phyloP scores from a whole-genome alignment of 2,329 filamentous ascomycete species.

The Pseudogymnoascus sp. region DNA sequence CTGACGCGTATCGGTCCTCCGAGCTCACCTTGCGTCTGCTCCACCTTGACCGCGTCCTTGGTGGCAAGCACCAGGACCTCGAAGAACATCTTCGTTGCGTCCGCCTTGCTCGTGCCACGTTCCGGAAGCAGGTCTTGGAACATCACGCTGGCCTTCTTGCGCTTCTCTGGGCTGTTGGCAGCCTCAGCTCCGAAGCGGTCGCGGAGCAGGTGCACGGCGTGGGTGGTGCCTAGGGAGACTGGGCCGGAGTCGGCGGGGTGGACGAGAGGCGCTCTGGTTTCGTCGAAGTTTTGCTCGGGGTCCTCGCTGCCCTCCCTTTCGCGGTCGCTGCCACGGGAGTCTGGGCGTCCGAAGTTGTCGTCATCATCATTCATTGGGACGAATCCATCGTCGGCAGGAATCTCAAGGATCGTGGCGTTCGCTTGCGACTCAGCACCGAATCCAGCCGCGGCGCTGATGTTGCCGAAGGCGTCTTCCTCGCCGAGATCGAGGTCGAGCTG shows the following conservation, averaged over 20 bases:
- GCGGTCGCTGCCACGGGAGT: conserved; percentile 30
- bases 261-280: conserved; percentile 66
- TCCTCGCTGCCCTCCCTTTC: conserved; percentile 31
- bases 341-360: conserved; percentile 25
- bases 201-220: conserved; percentile 88
- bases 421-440: conserved; percentile 44
- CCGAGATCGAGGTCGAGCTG: conserved; percentile 50
- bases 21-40: conserved; percentile 66
- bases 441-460: conserved; percentile 42
- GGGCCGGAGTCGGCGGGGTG: conserved; percentile 79
- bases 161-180: conserved; percentile 60
- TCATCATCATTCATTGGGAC: conserved; percentile 39
- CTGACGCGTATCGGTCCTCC: conserved; percentile 76
- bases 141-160: conserved; percentile 68
- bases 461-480: conserved; percentile 47
- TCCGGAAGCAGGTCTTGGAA: conserved; percentile 92
- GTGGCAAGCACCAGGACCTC: conserved; percentile 92
- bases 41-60: conserved; percentile 96
- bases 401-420: conserved; percentile 58
- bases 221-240: conserved; percentile 85
- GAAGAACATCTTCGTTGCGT: conserved; percentile 99
- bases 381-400: conserved; percentile 49
- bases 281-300: conserved; percentile 62
- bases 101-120: conserved; percentile 69
- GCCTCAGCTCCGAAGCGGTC: conserved; percentile 75